A percentile compares a stretch with the other conserved stretches of the same genome.
These are phyloP conservation scores for Hypoxylon fragiforme DNA, from an alignment of 495 filamentous ascomycete genomes.

Conservation along the genomic window DNA sequence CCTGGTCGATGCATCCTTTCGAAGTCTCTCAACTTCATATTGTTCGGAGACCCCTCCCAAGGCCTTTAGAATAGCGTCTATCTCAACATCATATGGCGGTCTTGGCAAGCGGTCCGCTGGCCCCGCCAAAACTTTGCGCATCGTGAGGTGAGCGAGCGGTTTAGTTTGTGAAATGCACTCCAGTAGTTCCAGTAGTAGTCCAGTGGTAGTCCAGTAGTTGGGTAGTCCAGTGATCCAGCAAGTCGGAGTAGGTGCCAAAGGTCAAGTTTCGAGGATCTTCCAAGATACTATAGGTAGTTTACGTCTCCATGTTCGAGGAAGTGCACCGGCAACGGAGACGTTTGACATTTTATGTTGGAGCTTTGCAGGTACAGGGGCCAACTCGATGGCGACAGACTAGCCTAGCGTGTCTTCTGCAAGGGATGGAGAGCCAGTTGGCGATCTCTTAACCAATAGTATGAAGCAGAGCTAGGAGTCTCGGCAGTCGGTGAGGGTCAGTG, in stretches of 20 bases:
- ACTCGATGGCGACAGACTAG: conserved; percentile 32
- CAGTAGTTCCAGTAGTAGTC: no score
- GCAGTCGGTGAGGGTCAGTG: conserved; percentile 34
- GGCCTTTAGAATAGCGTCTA: conserved; percentile 30
- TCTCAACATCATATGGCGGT: conserved; percentile 38
- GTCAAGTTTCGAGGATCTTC: conserved; percentile 3
- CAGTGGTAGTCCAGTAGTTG: conserved; percentile 4
- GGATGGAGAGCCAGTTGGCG: conserved; percentile 27
- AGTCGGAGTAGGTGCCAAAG: conserved; percentile 4
- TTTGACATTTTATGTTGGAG: conserved; percentile 31
- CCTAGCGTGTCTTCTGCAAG: conserved; percentile 30
- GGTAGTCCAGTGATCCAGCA: no score
- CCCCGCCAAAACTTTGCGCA: conserved; percentile 37
- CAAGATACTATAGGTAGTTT: not conserved
- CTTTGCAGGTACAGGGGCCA: conserved; percentile 24
- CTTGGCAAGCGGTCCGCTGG: conserved; percentile 36
- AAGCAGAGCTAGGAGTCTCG: conserved; percentile 21
- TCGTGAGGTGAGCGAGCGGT: conserved; percentile 23
- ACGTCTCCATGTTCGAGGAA: conserved; percentile 3
- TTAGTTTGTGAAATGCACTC: not conserved
- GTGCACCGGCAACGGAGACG: conserved; percentile 13
- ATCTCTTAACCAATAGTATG: conserved; percentile 29
- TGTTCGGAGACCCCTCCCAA: conserved; percentile 31
- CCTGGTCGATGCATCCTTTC: conserved; percentile 35
- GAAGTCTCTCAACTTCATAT: conserved; percentile 38